Evolutionary conservation across 768 basidiomycete genomes (phyloP).

Genomic region (Russula griseocarnosa): DNA sequence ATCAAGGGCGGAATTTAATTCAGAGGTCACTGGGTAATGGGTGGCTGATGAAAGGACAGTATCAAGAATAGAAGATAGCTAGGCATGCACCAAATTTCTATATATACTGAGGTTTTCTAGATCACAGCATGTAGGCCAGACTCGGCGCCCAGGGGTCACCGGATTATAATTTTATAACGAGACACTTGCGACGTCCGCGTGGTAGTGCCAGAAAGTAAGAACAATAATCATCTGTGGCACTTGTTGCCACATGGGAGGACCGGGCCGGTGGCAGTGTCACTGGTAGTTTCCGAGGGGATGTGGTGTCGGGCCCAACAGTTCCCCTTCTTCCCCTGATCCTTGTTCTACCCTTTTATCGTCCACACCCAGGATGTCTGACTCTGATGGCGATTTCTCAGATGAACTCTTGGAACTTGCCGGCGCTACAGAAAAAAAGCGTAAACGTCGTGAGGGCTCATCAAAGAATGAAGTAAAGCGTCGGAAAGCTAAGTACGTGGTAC

Average conservation of each 20-base stretch:
- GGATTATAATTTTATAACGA: too few relatives aligned
- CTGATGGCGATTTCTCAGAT: slow-evolving; percentile 53
- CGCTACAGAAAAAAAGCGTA: slow-evolving; percentile 61
- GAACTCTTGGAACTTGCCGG: slow-evolving; percentile 81
- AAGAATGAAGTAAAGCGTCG: slow-evolving; percentile 57
- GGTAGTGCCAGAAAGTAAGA: too few relatives aligned
- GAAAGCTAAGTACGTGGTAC: slow-evolving; percentile 60
- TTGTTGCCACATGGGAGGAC: not conserved
- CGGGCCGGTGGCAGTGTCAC: not conserved
- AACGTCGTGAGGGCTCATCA: slow-evolving; percentile 48
- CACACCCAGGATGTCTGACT: slow-evolving; percentile 43
- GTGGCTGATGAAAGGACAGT: too few relatives aligned
- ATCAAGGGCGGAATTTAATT: too few relatives aligned
- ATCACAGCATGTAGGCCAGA: too few relatives aligned
- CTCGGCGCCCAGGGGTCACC: too few relatives aligned
- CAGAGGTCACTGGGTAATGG: too few relatives aligned
- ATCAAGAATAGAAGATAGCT: too few relatives aligned
- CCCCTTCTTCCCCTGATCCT: not conserved
- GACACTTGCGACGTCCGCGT: too few relatives aligned
- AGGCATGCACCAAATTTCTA: too few relatives aligned
- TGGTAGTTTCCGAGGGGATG: not conserved
- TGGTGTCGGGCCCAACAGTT: not conserved
- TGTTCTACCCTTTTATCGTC: not conserved
- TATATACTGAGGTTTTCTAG: too few relatives aligned
- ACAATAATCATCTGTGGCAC: too few relatives aligned